These are phyloP conservation scores for Puccinia horiana DNA, from an alignment of 1,284 basidiomycete genomes.

Conservation along the genomic window DNA sequence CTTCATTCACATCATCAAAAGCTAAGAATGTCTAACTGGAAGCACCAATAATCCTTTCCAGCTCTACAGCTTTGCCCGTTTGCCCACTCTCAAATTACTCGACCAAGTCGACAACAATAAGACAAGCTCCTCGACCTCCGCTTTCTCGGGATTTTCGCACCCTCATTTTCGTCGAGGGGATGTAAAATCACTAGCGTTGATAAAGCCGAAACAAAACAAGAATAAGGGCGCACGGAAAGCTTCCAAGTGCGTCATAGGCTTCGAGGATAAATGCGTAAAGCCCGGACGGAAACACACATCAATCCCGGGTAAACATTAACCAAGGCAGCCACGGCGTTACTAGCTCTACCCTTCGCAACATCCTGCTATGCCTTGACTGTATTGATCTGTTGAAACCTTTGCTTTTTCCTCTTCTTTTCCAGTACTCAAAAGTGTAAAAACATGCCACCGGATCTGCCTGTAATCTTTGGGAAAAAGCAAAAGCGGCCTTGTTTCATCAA, in stretches of 20 bases:
- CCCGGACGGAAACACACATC: constrained; percentile 3
- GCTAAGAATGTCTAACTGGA: background rate
- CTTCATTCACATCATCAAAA: background rate
- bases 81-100: constrained; percentile 44
- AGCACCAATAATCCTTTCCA: background rate
- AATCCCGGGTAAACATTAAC: constrained; percentile 1
- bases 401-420: background rate
- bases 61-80: constrained; percentile 48
- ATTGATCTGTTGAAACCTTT: background rate
- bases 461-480: constrained; percentile 21
- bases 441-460: constrained; percentile 15
- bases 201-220: constrained; percentile 47
- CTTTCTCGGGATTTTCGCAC: constrained; percentile 46
- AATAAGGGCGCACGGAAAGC: constrained; percentile 39
- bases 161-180: constrained; percentile 44
- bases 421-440: constrained; percentile 30
- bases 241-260: constrained; percentile 3
- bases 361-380: background rate
- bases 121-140: constrained; percentile 35
- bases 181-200: constrained; percentile 12
- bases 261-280: constrained; percentile 15
- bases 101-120: constrained; percentile 38
- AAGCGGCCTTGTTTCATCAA: background rate
- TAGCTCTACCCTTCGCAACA: background rate
- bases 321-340: background rate